phyloP scores from a whole-genome alignment of 495 filamentous ascomycete species.

The Gamarada debralockiae region DNA sequence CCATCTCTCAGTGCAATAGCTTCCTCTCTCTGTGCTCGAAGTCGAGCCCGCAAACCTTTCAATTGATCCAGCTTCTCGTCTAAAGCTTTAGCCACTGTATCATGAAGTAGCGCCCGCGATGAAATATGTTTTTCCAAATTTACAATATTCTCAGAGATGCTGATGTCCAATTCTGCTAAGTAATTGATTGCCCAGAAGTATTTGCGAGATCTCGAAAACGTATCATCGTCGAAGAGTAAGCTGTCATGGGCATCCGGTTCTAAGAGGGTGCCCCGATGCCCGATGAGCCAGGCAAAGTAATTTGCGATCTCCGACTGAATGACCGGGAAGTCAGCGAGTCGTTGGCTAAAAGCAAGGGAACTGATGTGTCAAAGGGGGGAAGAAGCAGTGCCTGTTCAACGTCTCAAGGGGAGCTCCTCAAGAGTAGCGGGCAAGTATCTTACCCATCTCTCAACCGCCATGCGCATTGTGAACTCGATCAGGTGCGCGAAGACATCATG shows the following conservation, averaged over 20 bases:
- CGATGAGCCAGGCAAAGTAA: conserved; percentile 28
- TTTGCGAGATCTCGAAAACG: conserved; percentile 27
- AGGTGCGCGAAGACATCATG: not conserved
- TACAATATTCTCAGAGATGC: conserved; percentile 26
- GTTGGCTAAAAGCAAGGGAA: too few relatives aligned
- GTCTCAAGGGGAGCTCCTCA: too few relatives aligned
- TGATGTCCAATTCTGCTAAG: conserved; percentile 24
- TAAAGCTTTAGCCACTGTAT: not conserved
- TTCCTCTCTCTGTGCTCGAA: not conserved
- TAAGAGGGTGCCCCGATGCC: conserved; percentile 25
- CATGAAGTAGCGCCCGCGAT: not conserved
- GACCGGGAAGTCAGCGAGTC: too few relatives aligned
- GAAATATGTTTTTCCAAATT: conserved; percentile 8
- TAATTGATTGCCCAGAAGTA: conserved; percentile 32
- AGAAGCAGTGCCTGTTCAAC: too few relatives aligned
- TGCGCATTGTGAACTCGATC: conserved; percentile 4
- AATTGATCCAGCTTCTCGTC: not conserved
- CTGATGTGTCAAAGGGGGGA: too few relatives aligned
- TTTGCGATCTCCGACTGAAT: conserved; percentile 8
- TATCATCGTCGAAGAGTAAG: conserved; percentile 28
- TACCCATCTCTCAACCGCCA: conserved; percentile 25
- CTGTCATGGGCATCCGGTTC: conserved; percentile 27
- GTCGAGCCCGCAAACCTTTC: not conserved
- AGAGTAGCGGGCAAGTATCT: not conserved
- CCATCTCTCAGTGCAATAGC: conserved; percentile 3